A percentile compares a stretch with the other conserved stretches of the same genome.
Evolutionary conservation across 305 asterid species (phyloP).

Genomic region (Fraxinus paxiana): DNA sequence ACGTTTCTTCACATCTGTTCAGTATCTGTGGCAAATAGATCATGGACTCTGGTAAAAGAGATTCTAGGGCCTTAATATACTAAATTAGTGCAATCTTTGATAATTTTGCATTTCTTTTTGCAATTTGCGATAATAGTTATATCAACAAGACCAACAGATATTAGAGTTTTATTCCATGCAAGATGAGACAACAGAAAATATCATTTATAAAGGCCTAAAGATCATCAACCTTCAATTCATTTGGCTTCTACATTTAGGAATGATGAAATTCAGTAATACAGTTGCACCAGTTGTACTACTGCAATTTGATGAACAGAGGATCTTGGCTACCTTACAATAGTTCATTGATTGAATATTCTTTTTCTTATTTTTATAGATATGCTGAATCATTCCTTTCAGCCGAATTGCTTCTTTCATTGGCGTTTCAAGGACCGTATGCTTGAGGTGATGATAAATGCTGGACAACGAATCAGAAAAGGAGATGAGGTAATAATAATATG

Average conservation of each 20-base stretch:
- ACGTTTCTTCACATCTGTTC: constrained; percentile 11
- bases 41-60: background rate
- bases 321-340: constrained; percentile 14
- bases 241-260: background rate
- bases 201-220: constrained; percentile 4
- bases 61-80: constrained; percentile 10
- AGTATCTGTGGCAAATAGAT: background rate
- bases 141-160: background rate
- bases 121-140: background rate
- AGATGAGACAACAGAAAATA: constrained; percentile 11
- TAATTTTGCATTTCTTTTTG: background rate
- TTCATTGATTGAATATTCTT: constrained; percentile 20
- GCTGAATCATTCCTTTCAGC: constrained; percentile 91
- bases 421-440: constrained; percentile 98
- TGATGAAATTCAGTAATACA: background rate
- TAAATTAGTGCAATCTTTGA: background rate
- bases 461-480: constrained; percentile 74
- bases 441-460: constrained; percentile 97
- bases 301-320: constrained; percentile 21
- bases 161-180: background rate
- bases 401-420: constrained; percentile 96
- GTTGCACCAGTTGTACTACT: constrained; percentile 7
- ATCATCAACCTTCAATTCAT: constrained; percentile 3
- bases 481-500: constrained; percentile 71
- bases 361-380: constrained; percentile 56